Percentiles rank a stretch among this genome's conserved stretches.
These are phyloP conservation scores for Podospora australis DNA, from an alignment of 495 filamentous ascomycete species.

Conservation along the genomic window DNA sequence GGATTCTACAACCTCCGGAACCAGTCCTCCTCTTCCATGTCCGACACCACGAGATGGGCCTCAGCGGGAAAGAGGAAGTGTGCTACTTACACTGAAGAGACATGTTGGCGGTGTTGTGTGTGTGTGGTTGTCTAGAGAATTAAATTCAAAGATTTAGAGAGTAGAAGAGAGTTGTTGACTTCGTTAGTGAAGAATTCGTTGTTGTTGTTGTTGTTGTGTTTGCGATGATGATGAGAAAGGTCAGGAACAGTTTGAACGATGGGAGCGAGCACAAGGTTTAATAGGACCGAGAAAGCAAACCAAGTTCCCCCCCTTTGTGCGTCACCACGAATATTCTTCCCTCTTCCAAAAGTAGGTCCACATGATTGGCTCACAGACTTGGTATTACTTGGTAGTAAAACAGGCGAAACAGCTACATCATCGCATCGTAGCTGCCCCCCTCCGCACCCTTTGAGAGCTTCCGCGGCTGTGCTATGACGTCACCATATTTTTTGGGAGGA, in stretches of 20 bases:
- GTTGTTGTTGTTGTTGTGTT: slow-evolving; percentile 1
- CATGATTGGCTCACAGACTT: neutral
- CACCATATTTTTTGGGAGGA: slow-evolving; percentile 21
- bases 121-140: neutral
- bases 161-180: slow-evolving; percentile 2
- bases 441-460: slow-evolving; percentile 11
- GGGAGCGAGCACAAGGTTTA: neutral
- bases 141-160: slow-evolving; percentile 2
- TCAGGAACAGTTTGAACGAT: neutral
- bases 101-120: slow-evolving; percentile 35
- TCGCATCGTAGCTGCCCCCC: slow-evolving; percentile 25
- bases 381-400: slow-evolving; percentile 7
- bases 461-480: slow-evolving; percentile 28
- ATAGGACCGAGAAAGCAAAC: neutral
- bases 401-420: slow-evolving; percentile 25
- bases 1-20: too few relatives aligned
- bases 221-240: slow-evolving; percentile 2
- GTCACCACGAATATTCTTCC: slow-evolving; percentile 15
- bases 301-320: slow-evolving; percentile 24
- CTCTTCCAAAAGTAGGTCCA: neutral
- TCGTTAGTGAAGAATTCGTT: slow-evolving; percentile 5
- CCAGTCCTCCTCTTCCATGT: too few relatives aligned
- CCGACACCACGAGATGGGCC: too few relatives aligned
- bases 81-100: slow-evolving; percentile 51
- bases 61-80: neutral